Evolutionary conservation across 2,329 filamentous ascomycete genomes (phyloP).

Genomic region (Ophiosphaerella herpotricha): DNA sequence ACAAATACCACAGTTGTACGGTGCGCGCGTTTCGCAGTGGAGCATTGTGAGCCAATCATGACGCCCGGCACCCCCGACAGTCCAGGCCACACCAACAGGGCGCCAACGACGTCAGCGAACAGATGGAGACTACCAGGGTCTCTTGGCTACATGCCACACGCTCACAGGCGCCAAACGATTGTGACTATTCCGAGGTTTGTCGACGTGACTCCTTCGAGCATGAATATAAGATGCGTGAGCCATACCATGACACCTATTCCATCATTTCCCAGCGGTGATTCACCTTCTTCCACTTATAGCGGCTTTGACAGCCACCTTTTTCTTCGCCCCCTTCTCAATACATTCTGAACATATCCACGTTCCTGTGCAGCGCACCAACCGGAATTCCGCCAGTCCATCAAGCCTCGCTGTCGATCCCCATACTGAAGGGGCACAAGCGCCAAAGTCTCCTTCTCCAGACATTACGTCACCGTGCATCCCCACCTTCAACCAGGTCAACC

Average conservation of each 20-base stretch:
- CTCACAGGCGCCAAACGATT: slow-evolving; percentile 20
- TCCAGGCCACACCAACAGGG: slow-evolving; percentile 12
- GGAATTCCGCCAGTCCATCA: slow-evolving; percentile 3
- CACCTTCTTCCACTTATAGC: slow-evolving; percentile 6
- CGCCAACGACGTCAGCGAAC: slow-evolving; percentile 38
- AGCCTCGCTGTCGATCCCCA: slow-evolving; percentile 26
- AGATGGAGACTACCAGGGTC: slow-evolving; percentile 25
- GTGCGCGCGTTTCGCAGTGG: slow-evolving; percentile 10
- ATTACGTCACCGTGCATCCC: slow-evolving; percentile 23
- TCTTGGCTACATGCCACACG: slow-evolving; percentile 13
- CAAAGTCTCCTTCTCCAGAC: slow-evolving; percentile 9
- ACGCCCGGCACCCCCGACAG: slow-evolving; percentile 8
- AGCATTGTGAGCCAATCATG: slow-evolving; percentile 32
- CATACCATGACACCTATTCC: slow-evolving; percentile 2
- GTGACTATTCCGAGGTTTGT: slow-evolving; percentile 4
- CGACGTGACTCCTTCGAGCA: background rate
- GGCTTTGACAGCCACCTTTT: slow-evolving; percentile 20
- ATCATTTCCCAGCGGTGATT: background rate
- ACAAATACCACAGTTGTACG: background rate
- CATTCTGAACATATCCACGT: background rate
- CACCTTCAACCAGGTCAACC: background rate
- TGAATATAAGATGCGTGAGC: slow-evolving; percentile 14
- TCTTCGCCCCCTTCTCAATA: background rate
- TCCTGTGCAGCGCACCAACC: background rate
- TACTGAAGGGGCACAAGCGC: slow-evolving; percentile 24